These are phyloP conservation scores for Casuarina cunninghamiana DNA, from an alignment of 306 rosid genomes.

Conservation along the genomic window DNA sequence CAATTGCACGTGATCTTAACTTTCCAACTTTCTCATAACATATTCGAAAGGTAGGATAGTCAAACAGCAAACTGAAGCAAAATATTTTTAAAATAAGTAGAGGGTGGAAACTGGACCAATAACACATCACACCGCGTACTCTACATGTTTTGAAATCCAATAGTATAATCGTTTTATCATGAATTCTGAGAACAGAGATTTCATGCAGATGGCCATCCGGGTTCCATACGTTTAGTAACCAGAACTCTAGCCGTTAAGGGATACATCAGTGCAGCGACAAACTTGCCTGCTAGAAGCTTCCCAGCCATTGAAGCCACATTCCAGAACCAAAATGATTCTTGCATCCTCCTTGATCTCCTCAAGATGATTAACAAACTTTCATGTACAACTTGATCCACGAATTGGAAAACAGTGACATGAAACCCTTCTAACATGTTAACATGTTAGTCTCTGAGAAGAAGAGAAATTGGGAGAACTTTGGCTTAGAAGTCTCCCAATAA, in stretches of 20 bases:
- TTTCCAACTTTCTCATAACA: not conserved
- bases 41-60: not conserved
- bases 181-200: not conserved
- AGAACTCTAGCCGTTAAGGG: slow-evolving; percentile 53
- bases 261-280: slow-evolving; percentile 70
- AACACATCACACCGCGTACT: slow-evolving; percentile 24
- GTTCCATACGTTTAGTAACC: slow-evolving; percentile 16
- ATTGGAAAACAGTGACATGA: slow-evolving; percentile 43
- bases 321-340: slow-evolving; percentile 82
- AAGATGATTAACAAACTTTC: slow-evolving; percentile 65
- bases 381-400: slow-evolving; percentile 89
- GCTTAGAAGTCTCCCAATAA: not conserved
- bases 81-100: not conserved
- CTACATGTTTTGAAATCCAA: slow-evolving; percentile 16
- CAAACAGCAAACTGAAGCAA: not conserved
- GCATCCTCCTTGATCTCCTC: slow-evolving; percentile 66
- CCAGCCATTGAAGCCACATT: slow-evolving; percentile 97
- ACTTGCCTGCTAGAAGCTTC: slow-evolving; percentile 84
- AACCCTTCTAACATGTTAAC: slow-evolving; percentile 1
- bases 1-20: no score
- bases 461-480: not conserved
- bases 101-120: slow-evolving; percentile 4
- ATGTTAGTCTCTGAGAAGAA: not conserved
- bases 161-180: no score
- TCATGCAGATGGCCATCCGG: slow-evolving; percentile 14